Evolutionary conservation across 2,329 filamentous ascomycete genomes (phyloP), one percentile per base, ranked within the genome.

Genomic region (Sporothrix pseudoabietina): DNA sequence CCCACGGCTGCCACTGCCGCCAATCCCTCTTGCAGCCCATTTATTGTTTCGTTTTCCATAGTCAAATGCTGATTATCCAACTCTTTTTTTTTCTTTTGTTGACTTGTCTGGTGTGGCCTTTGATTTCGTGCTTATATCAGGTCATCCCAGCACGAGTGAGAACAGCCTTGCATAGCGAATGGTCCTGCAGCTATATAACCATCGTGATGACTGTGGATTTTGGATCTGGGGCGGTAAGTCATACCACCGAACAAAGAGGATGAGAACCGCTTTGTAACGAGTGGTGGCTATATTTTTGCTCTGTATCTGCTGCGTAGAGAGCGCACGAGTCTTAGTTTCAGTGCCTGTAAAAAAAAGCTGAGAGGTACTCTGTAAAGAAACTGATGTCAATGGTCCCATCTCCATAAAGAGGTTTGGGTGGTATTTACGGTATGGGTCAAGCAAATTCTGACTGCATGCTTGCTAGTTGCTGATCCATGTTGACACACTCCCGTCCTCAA

Each of bases 401-500:
- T 39, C 57, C 35, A n/a, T 44, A 9, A 30, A 63, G 59, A 63
- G 30, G 19, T 19, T 22, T 14, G 32, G 19, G 59, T 63, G 35
- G 59, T 35, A 63, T 63, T 44, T 63, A 35, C 19, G 44, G 44
- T 41, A 63, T 41, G 35, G 59, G 35, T 19, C 35, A 44, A 26
- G n/a, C 59, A 63, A 63, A 44, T 19, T 44, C 59, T 63, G 59
- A 63, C 59, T 63, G 59, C 59, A 26, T 63, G 39, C 12, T 39
- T 41, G 59, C 59, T 41, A 22, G 35, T 63, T 63, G 35, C 19
- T 63, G 35, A 63, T 14, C 19, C 35, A 41, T 63, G n/a, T 63
- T 32, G n/a, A 41, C 10, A 19, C 35, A 63, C 1, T 19, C 30
- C 30, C 30, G 35, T 26, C 35, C 9, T 63, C 47, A 55, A 55